Conservation (phyloP, 2,329 filamentous ascomycete genomes). For the Trichophyton verrucosum region DNA sequence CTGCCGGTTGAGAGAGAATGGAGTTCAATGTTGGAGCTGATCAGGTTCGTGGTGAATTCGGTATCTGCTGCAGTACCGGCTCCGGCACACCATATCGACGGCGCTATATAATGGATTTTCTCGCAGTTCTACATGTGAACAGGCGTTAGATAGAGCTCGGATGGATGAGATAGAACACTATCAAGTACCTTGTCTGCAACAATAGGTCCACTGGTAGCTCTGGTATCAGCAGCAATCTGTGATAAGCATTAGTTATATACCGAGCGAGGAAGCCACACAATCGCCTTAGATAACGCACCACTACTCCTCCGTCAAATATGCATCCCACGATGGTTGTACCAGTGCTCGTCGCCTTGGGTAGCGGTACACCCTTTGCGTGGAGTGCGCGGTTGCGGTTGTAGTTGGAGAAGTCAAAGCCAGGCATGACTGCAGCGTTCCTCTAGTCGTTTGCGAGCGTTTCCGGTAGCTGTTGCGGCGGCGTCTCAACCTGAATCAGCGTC, state of each 20-base stretch:
- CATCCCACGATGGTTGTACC: conserved; percentile 98
- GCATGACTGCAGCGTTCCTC: conserved; percentile 48
- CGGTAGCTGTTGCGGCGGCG: no score
- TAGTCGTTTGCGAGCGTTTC: neutral
- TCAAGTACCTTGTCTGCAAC: conserved; percentile 79
- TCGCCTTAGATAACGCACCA: conserved; percentile 41
- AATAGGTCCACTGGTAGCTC: conserved; percentile 93
- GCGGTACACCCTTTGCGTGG: conserved; percentile 81
- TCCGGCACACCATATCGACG: conserved; percentile 98
- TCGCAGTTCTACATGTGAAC: conserved; percentile 65
- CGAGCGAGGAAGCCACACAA: conserved; percentile 16
- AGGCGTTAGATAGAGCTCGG: neutral
- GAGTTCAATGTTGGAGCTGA: conserved; percentile 96
- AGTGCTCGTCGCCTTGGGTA: conserved; percentile 96
- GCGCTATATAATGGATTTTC: conserved; percentile 97
- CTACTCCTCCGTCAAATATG: conserved; percentile 90
- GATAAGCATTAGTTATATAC: neutral
- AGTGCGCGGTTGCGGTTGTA: conserved; percentile 98
- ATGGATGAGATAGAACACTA: neutral
- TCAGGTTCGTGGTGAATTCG: conserved; percentile 96
- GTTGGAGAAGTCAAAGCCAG: conserved; percentile 98
- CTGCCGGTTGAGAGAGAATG: conserved; percentile 93
- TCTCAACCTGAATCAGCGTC: no score
- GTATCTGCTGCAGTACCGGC: conserved; percentile 96
- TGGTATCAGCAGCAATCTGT: conserved; percentile 92